Conservation (phyloP, 1,139 yeast genomes). For the Insectozyma bohioensis region DNA sequence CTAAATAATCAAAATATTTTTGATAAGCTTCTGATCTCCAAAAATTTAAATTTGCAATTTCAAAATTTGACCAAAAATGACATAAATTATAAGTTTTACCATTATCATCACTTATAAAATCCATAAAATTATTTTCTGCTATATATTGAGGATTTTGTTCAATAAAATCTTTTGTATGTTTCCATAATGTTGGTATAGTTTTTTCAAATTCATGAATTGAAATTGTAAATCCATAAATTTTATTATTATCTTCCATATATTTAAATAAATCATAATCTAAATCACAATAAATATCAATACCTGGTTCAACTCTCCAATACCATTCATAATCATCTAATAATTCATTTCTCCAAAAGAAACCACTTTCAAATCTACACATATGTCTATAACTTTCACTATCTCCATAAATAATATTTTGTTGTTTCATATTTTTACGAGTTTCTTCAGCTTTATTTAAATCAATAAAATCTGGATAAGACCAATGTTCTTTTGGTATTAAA, state of each 20-base stretch:
- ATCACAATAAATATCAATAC: conserved; percentile 60
- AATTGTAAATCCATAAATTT: conserved; percentile 65
- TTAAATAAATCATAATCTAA: conserved; percentile 63
- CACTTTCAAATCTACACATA: conserved; percentile 75
- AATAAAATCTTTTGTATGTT: conserved; percentile 51
- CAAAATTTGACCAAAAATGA: conserved; percentile 95
- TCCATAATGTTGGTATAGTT: conserved; percentile 64
- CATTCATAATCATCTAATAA: conserved; percentile 56
- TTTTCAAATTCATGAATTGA: conserved; percentile 59
- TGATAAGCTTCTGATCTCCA: conserved; percentile 70
- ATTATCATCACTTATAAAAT: conserved; percentile 55
- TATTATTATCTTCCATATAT: conserved; percentile 57
- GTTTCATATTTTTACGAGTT: conserved; percentile 47
- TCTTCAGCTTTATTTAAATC: conserved; percentile 56
- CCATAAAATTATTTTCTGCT: conserved; percentile 48
- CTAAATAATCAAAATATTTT: conserved; percentile 69
- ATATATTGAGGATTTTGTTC: conserved; percentile 42
- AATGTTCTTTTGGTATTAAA: conserved; percentile 58
- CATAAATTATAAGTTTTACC: conserved; percentile 74
- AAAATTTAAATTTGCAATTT: conserved; percentile 74
- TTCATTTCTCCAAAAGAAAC: conserved; percentile 60
- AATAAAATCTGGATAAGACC: conserved; percentile 75
- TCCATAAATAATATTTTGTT: conserved; percentile 57
- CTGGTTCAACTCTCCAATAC: conserved; percentile 78
- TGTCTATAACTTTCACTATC: conserved; percentile 66